Base-by-base conservation (phyloP, 495 filamentous ascomycete species). In the Stereocaulon alpinum region DNA sequence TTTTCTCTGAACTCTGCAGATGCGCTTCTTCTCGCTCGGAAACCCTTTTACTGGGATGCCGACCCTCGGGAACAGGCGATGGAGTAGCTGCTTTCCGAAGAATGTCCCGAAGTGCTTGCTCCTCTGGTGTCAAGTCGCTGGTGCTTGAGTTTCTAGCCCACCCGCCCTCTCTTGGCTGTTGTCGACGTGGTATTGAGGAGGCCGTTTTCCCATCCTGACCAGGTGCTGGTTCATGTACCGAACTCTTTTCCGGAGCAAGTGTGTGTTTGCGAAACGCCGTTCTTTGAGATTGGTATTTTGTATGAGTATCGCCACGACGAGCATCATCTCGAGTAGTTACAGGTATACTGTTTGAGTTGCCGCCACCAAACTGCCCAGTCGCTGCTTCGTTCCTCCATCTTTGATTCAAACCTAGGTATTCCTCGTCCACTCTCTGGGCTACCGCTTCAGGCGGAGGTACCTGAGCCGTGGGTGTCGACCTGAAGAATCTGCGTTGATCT, bases 401-500 rank as follows among this genome's bases (percentile, higher is more conserved):
- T 30, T 11, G 40, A 40, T 15, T 37, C 1, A 27, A 12, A 6
- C 43, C 29, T 44, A 22, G 61, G 12, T 24, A 24, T 18, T 44
- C 61, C 37, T 57, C 24, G 6, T 43, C 55, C 9, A 43, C 22
- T 27, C 37, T n/a, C 27, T 45, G 17, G 42, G 57, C 61, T 58
- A 42, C 55, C 37, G 63, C 60, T 14, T 3, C 44, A 10, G 60
- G 34, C 7, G 57, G 65, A 0, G 65, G 65, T 53, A 24, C 56
- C 17, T 47, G 32, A 7, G 15, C 40, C 5, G 54, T 29, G 32
- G 11, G n/a, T 17, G 41, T 54, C 12, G 57, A 45, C 5, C 42
- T 51, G 27, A 67, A 54, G 7, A 54, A 52, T 48, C 65, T 47
- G n/a, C 61, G 56, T 34, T 67, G 58, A 18, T 34, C 4, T 37